Percentiles rank a stretch among this genome's conserved stretches.
Evolutionary conservation across 78 protist species (phyloP).

Genomic region (Tieghemostelium lacteum): DNA sequence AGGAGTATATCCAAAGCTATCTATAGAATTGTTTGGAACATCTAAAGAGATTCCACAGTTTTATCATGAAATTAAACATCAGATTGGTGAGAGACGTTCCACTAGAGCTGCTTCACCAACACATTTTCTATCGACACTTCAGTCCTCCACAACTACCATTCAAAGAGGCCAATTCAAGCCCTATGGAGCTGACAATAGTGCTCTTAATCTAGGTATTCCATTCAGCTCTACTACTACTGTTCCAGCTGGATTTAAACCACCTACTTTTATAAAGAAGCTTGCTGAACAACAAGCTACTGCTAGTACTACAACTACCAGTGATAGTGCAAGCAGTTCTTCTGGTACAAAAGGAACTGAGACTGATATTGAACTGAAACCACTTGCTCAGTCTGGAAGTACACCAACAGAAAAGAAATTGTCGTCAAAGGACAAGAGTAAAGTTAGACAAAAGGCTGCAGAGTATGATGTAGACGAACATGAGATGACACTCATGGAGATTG

Average conservation of each 20-base stretch:
- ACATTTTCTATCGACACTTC: background rate
- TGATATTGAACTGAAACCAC: conserved; percentile 1
- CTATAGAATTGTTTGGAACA: conserved; percentile 43
- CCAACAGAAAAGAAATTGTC: background rate
- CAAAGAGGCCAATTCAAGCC: conserved; percentile 15
- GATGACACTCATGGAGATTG: conserved; percentile 30
- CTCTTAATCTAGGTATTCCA: conserved; percentile 8
- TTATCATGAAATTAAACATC: conserved; percentile 59
- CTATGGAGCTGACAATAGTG: background rate
- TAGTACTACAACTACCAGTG: background rate
- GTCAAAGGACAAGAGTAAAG: conserved; percentile 2
- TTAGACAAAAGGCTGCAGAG: conserved; percentile 62
- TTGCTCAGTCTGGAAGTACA: background rate
- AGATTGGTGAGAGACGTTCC: conserved; percentile 21
- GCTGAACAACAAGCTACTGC: background rate
- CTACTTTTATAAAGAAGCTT: background rate
- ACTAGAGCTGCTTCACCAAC: conserved; percentile 9
- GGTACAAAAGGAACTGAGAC: background rate
- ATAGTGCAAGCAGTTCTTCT: background rate
- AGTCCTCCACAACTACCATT: background rate
- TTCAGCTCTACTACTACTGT: background rate
- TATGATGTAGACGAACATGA: conserved; percentile 77
- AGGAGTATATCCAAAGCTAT: conserved; percentile 55
- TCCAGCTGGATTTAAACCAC: background rate
- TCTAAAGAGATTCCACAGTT: conserved; percentile 70